Evolutionary conservation across 495 filamentous ascomycete species (phyloP), one percentile per base, ranked within the genome.

Genomic region (Entonaema liquescens): DNA sequence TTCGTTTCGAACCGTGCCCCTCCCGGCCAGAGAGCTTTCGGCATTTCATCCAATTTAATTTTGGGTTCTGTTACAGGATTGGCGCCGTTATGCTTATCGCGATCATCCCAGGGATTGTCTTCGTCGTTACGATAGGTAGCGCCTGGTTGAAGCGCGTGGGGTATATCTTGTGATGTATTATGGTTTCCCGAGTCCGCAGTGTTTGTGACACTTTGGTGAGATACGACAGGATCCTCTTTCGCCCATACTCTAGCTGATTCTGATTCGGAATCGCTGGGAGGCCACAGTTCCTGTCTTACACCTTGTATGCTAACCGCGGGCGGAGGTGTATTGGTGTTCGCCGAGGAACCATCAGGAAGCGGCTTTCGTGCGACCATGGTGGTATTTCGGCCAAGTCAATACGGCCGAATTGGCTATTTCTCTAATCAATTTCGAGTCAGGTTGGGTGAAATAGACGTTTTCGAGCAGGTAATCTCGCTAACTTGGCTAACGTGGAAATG

Each of bases 1-100:
- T 87, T 87, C n/a, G 84, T 86, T 62, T 84, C 82, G 36, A 73
- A 62, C 25, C 77, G 79, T 9, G 52, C 28, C 4, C 69, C 71
- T 59, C 78, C 79, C 0, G 80, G 81, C 65, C 77, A 70, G 26
- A 82, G 73, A 26, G 72, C 62, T 29, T 66, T 71, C 7, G 80
- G 82, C 26, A 83, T 73, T 13, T 72, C 61, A 26, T 61, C 44
- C 58, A 31, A n/a, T 17, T 72, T 63, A 69, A 54, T 54, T 64
- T 70, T 42, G 25, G 56, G n/a, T 25, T 65, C 72, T 68, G 71
- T 23, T 12, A 64, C 63, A 65, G 59, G 17, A 11, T 63, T 63
- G 31, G 55, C 23, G 49, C n/a, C 2, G 11, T 62, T 55, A 17
- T 62, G 66, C 19, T 40, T 72, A 23, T 52, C 54, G 3, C 36